A percentile compares a stretch with the other conserved stretches of the same genome.
These are phyloP conservation scores for Adenanthera pavonina DNA, from an alignment of 306 rosid species.

Conservation along the genomic window DNA sequence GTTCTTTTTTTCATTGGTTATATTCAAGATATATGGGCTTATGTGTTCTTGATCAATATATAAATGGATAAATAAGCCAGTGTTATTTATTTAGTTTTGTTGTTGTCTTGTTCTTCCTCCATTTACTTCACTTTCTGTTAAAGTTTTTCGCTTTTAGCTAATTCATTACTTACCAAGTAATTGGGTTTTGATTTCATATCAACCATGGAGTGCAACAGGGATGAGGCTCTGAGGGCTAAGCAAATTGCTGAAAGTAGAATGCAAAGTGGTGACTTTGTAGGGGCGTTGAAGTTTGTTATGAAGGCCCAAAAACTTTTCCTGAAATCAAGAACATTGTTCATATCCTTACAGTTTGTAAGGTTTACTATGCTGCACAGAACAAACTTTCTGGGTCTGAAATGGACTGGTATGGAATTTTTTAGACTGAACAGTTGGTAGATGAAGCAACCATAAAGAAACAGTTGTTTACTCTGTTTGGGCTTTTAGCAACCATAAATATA, in stretches of 20 bases:
- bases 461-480: slow-evolving; percentile 16
- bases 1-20: not conserved
- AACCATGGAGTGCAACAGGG: slow-evolving; percentile 94
- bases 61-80: not conserved
- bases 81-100: too few relatives aligned
- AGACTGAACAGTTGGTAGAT: slow-evolving; percentile 51
- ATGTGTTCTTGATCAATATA: not conserved
- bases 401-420: slow-evolving; percentile 93
- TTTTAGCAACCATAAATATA: too few relatives aligned
- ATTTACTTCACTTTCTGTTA: too few relatives aligned
- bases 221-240: slow-evolving; percentile 81
- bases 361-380: slow-evolving; percentile 76
- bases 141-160: not conserved
- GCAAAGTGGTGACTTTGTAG: slow-evolving; percentile 65
- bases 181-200: slow-evolving; percentile 41
- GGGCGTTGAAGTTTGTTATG: slow-evolving; percentile 72
- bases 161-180: not conserved
- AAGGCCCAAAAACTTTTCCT: slow-evolving; percentile 73
- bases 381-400: slow-evolving; percentile 58
- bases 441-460: slow-evolving; percentile 72
- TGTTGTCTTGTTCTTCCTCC: not conserved
- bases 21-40: not conserved
- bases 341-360: slow-evolving; percentile 73
- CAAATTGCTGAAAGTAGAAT: slow-evolving; percentile 68
- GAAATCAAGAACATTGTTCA: slow-evolving; percentile 69